A percentile compares a stretch with the other conserved stretches of the same genome.
Evolutionary conservation across 345 rosid genomes (phyloP).

Genomic region (Brassica cretica): DNA sequence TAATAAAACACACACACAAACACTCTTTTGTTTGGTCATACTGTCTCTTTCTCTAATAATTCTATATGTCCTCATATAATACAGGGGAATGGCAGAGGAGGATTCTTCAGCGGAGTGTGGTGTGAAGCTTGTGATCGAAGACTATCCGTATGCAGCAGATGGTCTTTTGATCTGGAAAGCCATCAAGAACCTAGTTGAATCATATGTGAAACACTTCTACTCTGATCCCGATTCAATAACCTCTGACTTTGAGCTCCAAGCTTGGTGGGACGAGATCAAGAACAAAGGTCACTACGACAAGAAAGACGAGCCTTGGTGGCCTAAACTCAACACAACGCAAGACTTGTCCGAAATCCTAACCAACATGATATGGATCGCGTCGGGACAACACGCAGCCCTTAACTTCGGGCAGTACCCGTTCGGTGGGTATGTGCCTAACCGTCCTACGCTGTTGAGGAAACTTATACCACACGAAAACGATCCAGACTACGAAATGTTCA

Average conservation of each 20-base stretch:
- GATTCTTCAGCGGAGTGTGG: conserved; percentile 76
- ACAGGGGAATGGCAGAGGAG: conserved; percentile 92
- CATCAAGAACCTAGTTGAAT: conserved; percentile 66
- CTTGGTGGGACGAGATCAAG: conserved; percentile 95
- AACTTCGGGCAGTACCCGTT: conserved; percentile 97
- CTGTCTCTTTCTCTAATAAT: conserved; percentile 21
- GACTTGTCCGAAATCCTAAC: conserved; percentile 73
- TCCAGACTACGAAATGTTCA: conserved; percentile 61
- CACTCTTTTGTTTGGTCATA: not conserved
- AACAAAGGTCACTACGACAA: conserved; percentile 88
- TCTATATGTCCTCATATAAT: conserved; percentile 9
- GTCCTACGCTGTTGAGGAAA: conserved; percentile 77
- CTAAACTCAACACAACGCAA: conserved; percentile 66
- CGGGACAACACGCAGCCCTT: conserved; percentile 94
- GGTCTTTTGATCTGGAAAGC: conserved; percentile 93
- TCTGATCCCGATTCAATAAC: conserved; percentile 53
- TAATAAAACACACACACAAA: not conserved
- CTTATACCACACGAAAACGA: conserved; percentile 67
- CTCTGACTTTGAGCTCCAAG: conserved; percentile 79
- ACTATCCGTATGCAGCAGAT: conserved; percentile 92
- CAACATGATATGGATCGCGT: conserved; percentile 81
- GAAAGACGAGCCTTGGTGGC: conserved; percentile 92
- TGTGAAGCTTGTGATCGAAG: conserved; percentile 73
- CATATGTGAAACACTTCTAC: conserved; percentile 78
- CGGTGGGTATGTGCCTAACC: conserved; percentile 92